These are phyloP conservation scores for Euptelea pleiosperma DNA, from an alignment of 164 flowering plant species.

Conservation along the genomic window DNA sequence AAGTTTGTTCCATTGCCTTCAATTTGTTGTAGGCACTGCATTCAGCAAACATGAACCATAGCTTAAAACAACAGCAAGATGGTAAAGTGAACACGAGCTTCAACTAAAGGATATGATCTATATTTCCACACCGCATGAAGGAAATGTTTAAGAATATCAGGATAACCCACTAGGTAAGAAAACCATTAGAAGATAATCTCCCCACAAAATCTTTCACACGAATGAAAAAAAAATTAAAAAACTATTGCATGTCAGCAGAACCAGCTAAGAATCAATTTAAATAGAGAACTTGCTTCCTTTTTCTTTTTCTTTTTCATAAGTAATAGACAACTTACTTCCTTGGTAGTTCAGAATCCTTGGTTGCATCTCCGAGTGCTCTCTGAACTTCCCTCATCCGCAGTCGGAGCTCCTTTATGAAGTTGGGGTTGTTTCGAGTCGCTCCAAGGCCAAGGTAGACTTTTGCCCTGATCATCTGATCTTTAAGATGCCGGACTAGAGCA, in stretches of 20 bases:
- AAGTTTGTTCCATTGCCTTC: conserved; percentile 77
- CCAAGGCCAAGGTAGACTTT: conserved; percentile 66
- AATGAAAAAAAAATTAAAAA: neutral
- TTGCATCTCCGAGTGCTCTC: conserved; percentile 63
- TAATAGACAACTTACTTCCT: conserved; percentile 43
- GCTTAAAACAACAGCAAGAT: neutral
- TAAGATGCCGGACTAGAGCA: conserved; percentile 58
- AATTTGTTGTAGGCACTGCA: conserved; percentile 61
- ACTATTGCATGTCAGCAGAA: neutral
- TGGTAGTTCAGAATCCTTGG: conserved; percentile 71
- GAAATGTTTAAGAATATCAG: neutral
- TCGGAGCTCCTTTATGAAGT: conserved; percentile 65
- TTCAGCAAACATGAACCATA: neutral
- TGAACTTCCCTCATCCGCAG: conserved; percentile 67
- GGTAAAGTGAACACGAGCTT: neutral
- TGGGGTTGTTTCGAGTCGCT: conserved; percentile 62
- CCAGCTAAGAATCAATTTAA: neutral
- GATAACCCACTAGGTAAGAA: neutral
- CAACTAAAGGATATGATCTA: neutral
- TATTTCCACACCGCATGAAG: neutral
- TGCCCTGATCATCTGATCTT: conserved; percentile 75
- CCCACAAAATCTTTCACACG: neutral
- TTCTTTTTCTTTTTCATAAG: no score
- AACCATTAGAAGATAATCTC: neutral
- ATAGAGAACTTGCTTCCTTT: conserved; percentile 43